Base-by-base conservation (phyloP, 1,284 basidiomycete species). In the Veloboletus limbatus region DNA sequence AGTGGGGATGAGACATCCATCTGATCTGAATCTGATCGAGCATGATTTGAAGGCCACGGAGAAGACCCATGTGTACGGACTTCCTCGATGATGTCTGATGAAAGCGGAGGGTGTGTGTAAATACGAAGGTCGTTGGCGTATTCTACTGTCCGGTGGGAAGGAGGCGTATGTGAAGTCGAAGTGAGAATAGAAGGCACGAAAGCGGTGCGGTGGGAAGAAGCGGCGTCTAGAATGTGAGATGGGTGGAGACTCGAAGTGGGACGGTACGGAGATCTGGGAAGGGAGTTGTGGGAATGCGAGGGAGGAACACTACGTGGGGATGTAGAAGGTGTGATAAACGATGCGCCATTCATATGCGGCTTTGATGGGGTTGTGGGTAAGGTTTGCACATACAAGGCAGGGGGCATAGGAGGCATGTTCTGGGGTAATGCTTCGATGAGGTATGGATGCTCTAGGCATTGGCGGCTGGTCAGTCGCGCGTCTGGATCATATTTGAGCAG, bases 401-500 rank as follows among this genome's bases (percentile, higher is more conserved):
- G 71, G 46, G 80, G 79, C 42, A 81, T 74, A 24, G 85, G 86
- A 20, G 88, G 82, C 53, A 80, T 74, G 56, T 85, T 85, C 33
- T 78, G 75, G 20, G 79, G 85, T 68, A 67, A 79, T 51, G 73
- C 83, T 66, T 88, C 85, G 48, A 76, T 75, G 53, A 97, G 83
- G 73, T 97, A 99, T 14, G 82, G 76, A 68, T 98, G 95, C 30
- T 91, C 77, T 46, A 97, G 72, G 64, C 94, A 97, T 64, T 95
- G 81, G 24, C 76, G 76, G 51, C 92, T 89, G 6, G 92, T 97
- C 43, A 97, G 73, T 27, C 97, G 84, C 39, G 77, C 73, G 34
- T 82, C 82, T 13, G 97, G 96, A 62, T 99, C 92, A 69, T 97
- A 99, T 58, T 85, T 88, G 46, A 99, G 79, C 14, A 98, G 76